A percentile compares a stretch with the other conserved stretches of the same genome.
These are phyloP conservation scores for Penicillium sp. DNA, from an alignment of 2,329 filamentous ascomycete genomes.

Conservation along the genomic window DNA sequence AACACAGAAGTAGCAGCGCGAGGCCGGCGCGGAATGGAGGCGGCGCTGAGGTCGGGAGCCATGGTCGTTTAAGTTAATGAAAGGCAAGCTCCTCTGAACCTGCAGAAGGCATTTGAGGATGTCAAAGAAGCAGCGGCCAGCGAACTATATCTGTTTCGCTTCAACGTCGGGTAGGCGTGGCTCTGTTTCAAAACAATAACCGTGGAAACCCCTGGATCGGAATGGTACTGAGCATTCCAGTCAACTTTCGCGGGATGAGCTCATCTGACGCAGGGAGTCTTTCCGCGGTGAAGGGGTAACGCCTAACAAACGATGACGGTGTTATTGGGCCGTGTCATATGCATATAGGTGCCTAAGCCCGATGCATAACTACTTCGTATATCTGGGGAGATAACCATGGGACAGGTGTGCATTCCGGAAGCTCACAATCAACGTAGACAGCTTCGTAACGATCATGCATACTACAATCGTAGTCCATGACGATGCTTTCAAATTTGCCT, in stretches of 20 bases:
- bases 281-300: background rate
- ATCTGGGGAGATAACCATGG: background rate
- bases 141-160: slow-evolving; percentile 20
- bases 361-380: too few relatives aligned
- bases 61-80: slow-evolving; percentile 29
- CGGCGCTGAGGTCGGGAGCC: slow-evolving; percentile 47
- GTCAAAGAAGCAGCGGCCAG: background rate
- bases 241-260: slow-evolving; percentile 8
- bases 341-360: background rate
- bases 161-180: slow-evolving; percentile 13
- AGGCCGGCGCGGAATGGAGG: slow-evolving; percentile 36
- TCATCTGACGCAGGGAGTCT: slow-evolving; percentile 11
- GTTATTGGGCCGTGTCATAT: background rate
- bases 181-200: slow-evolving; percentile 19
- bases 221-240: slow-evolving; percentile 30
- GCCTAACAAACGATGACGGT: background rate
- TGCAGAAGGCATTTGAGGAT: slow-evolving; percentile 15
- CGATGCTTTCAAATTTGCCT: background rate
- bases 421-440: background rate
- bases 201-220: slow-evolving; percentile 35
- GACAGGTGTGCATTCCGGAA: background rate
- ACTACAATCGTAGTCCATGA: background rate
- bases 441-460: background rate
- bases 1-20: slow-evolving; percentile 31
- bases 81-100: slow-evolving; percentile 13